Conservation (phyloP, 805 yeast species). For the Clavispora fructus region DNA sequence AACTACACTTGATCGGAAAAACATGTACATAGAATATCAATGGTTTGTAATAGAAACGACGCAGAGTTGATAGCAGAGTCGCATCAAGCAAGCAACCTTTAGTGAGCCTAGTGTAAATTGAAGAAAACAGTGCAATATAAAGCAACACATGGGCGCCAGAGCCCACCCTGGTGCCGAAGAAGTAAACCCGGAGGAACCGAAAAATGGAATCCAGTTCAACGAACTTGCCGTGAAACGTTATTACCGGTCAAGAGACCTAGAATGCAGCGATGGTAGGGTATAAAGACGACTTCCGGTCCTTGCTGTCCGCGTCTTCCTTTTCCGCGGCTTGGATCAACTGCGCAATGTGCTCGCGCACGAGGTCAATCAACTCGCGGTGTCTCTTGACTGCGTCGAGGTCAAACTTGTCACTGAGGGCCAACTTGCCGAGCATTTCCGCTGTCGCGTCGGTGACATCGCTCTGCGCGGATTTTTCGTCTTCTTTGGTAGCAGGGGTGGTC, state of each 20-base stretch:
- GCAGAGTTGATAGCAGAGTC: too few relatives aligned
- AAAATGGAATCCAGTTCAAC: background rate
- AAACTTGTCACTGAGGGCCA: slow-evolving; percentile 13
- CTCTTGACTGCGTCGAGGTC: slow-evolving; percentile 24
- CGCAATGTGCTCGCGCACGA: slow-evolving; percentile 30
- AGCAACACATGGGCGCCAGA: background rate
- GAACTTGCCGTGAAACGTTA: background rate
- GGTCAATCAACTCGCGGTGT: slow-evolving; percentile 31
- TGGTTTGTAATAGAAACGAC: background rate
- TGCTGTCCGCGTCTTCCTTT: background rate
- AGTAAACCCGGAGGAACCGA: background rate
- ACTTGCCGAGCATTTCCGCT: slow-evolving; percentile 9
- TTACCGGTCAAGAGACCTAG: slow-evolving; percentile 9
- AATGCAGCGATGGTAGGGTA: slow-evolving; percentile 41
- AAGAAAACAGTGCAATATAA: background rate
- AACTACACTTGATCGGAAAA: background rate
- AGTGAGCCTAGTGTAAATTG: too few relatives aligned
- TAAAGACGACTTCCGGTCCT: slow-evolving; percentile 10
- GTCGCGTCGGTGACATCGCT: slow-evolving; percentile 5
- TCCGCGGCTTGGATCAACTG: slow-evolving; percentile 11
- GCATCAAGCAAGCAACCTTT: too few relatives aligned
- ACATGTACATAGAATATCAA: slow-evolving; percentile 1
- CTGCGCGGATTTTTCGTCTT: slow-evolving; percentile 5
- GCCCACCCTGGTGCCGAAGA: background rate
- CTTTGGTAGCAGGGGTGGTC: slow-evolving; percentile 8